These are phyloP conservation scores for Punica granatum DNA, from an alignment of 345 rosid species.

Conservation along the genomic window DNA sequence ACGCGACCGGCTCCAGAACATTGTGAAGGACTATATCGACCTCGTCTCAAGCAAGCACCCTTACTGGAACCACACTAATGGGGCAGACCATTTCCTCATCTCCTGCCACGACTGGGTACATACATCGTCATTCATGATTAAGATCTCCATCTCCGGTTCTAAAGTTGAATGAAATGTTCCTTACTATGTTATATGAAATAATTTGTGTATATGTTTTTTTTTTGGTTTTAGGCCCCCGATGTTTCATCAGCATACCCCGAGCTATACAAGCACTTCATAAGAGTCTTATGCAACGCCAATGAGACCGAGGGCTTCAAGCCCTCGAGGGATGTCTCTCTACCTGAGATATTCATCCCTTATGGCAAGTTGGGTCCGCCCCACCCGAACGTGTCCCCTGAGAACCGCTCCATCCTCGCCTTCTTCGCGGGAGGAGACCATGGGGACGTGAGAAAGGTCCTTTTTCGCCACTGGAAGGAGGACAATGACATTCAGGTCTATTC, in stretches of 20 bases:
- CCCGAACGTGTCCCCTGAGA: slow-evolving; percentile 1
- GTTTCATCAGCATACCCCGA: slow-evolving; percentile 25
- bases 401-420: slow-evolving; percentile 33
- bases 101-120: slow-evolving; percentile 79
- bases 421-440: slow-evolving; percentile 44
- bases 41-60: slow-evolving; percentile 32
- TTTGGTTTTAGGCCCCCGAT: slow-evolving; percentile 26
- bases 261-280: slow-evolving; percentile 27
- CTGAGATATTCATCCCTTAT: slow-evolving; percentile 19
- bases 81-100: slow-evolving; percentile 62
- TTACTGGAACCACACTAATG: slow-evolving; percentile 47
- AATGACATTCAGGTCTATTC: slow-evolving; percentile 19
- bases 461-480: slow-evolving; percentile 32
- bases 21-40: slow-evolving; percentile 44
- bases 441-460: slow-evolving; percentile 19
- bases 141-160: not conserved
- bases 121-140: not conserved
- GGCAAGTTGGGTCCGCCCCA: slow-evolving; percentile 9
- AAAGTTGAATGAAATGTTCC: too few relatives aligned
- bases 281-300: slow-evolving; percentile 50
- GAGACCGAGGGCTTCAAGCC: slow-evolving; percentile 40
- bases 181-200: not conserved
- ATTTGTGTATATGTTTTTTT: too few relatives aligned
- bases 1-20: slow-evolving; percentile 39
- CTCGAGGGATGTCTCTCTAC: slow-evolving; percentile 31